Conservation (phyloP, 2,329 filamentous ascomycete genomes). For the Epichloe aotearoae region DNA sequence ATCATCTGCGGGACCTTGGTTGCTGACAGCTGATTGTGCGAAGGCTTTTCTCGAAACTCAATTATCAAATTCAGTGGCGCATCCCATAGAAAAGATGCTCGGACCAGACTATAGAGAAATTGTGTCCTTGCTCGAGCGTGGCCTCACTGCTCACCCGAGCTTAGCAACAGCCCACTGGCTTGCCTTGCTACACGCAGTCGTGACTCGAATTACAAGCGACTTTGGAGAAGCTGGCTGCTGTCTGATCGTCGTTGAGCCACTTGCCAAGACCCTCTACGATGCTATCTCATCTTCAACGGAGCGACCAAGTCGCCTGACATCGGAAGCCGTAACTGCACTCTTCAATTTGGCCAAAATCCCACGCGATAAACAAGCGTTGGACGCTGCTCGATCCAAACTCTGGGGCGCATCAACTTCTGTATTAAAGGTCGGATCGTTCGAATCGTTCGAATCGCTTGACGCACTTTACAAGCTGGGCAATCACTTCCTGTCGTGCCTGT, state of each 20-base stretch:
- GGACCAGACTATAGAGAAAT: constrained; percentile 59
- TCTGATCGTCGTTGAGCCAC: constrained; percentile 55
- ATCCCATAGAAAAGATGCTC: constrained; percentile 29
- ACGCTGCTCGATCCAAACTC: constrained; percentile 48
- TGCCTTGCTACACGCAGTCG: constrained; percentile 43
- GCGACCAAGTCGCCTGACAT: constrained; percentile 15
- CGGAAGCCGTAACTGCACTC: constrained; percentile 22
- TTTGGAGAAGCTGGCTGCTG: constrained; percentile 55
- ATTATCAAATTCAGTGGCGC: background rate
- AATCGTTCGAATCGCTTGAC: constrained; percentile 52
- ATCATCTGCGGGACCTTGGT: constrained; percentile 37
- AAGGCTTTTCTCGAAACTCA: constrained; percentile 26
- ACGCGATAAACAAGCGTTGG: constrained; percentile 47
- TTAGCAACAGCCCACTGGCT: constrained; percentile 35
- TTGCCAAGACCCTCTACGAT: constrained; percentile 44
- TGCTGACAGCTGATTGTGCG: constrained; percentile 35
- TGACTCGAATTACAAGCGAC: constrained; percentile 44
- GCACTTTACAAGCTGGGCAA: constrained; percentile 50
- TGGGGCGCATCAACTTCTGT: constrained; percentile 34
- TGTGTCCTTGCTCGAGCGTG: constrained; percentile 52
- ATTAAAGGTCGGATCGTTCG: constrained; percentile 31
- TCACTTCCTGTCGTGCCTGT: constrained; percentile 39
- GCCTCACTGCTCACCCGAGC: constrained; percentile 36
- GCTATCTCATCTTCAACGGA: constrained; percentile 5
- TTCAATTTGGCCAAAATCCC: constrained; percentile 39